These are phyloP conservation scores for Hyaloscypha variabilis DNA, from an alignment of 495 filamentous ascomycete genomes.

Conservation along the genomic window DNA sequence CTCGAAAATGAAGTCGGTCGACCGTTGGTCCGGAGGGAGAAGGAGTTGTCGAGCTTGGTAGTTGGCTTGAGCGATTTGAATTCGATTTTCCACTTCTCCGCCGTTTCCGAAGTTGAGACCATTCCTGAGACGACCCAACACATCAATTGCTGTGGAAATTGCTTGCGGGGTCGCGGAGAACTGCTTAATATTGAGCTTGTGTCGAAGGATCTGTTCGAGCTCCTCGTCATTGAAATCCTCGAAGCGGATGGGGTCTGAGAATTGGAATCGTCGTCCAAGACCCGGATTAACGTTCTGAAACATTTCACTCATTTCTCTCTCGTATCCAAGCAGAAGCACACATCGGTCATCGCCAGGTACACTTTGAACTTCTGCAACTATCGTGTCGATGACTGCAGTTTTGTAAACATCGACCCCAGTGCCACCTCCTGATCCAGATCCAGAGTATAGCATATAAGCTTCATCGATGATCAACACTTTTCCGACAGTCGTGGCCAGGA, in stretches of 20 bases:
- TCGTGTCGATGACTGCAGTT: conserved; percentile 71
- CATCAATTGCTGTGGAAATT: conserved; percentile 40
- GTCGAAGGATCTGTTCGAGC: conserved; percentile 57
- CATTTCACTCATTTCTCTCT: conserved; percentile 76
- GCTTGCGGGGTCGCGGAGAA: conserved; percentile 46
- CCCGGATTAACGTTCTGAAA: conserved; percentile 82
- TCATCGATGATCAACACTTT: conserved; percentile 82
- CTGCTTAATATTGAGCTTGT: conserved; percentile 54
- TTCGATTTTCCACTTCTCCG: conserved; percentile 45
- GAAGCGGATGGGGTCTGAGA: conserved; percentile 67
- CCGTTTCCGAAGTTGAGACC: conserved; percentile 57
- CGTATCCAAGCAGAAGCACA: conserved; percentile 76
- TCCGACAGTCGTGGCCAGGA: conserved; percentile 64
- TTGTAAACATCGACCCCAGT: conserved; percentile 55
- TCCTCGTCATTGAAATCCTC: conserved; percentile 68
- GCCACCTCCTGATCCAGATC: conserved; percentile 25
- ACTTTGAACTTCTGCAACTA: conserved; percentile 83
- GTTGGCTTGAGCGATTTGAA: conserved; percentile 30
- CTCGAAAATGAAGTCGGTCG: conserved; percentile 43
- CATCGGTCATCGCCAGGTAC: conserved; percentile 77
- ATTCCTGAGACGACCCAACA: conserved; percentile 46
- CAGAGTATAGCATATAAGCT: conserved; percentile 60
- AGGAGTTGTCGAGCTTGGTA: conserved; percentile 26
- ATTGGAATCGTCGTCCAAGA: conserved; percentile 67
- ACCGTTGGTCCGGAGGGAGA: conserved; percentile 1